Conservation (phyloP, 208 protist species). For the Sergeia podlipaevii region DNA sequence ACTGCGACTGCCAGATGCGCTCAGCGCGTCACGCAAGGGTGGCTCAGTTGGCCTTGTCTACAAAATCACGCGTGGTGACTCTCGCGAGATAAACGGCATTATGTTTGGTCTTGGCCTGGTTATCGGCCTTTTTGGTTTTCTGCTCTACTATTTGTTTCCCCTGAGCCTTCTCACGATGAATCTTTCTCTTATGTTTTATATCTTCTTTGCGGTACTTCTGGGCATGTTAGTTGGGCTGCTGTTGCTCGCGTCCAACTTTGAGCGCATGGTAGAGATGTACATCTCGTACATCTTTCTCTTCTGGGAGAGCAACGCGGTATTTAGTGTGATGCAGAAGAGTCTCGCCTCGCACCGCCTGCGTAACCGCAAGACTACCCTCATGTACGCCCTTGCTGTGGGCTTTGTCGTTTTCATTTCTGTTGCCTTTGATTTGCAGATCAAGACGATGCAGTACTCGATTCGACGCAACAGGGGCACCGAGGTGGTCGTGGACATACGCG, state of each 20-base stretch:
- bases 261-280: slow-evolving; percentile 57
- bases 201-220: slow-evolving; percentile 93
- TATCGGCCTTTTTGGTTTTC: slow-evolving; percentile 67
- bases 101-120: slow-evolving; percentile 53
- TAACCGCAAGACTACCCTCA: slow-evolving; percentile 95
- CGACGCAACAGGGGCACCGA: slow-evolving; percentile 27
- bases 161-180: slow-evolving; percentile 82
- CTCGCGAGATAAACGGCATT: slow-evolving; percentile 17
- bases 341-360: slow-evolving; percentile 84
- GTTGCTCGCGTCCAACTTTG: slow-evolving; percentile 90
- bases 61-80: slow-evolving; percentile 45
- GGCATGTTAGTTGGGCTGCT: slow-evolving; percentile 89
- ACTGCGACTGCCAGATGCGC: slow-evolving; percentile 72
- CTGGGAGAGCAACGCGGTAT: slow-evolving; percentile 81
- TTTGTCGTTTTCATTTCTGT: slow-evolving; percentile 95
- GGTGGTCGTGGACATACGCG: slow-evolving; percentile 7
- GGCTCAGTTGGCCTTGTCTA: slow-evolving; percentile 53
- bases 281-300: slow-evolving; percentile 75
- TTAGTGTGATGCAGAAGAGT: slow-evolving; percentile 85
- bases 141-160: slow-evolving; percentile 94
- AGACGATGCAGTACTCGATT: slow-evolving; percentile 24
- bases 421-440: slow-evolving; percentile 74
- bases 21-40: slow-evolving; percentile 63
- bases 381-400: slow-evolving; percentile 91
- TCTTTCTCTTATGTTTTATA: slow-evolving; percentile 87